Evolutionary conservation across 805 yeast genomes (phyloP), one percentile per base, ranked within the genome.

Genomic region (Yamadazyma scolyti): DNA sequence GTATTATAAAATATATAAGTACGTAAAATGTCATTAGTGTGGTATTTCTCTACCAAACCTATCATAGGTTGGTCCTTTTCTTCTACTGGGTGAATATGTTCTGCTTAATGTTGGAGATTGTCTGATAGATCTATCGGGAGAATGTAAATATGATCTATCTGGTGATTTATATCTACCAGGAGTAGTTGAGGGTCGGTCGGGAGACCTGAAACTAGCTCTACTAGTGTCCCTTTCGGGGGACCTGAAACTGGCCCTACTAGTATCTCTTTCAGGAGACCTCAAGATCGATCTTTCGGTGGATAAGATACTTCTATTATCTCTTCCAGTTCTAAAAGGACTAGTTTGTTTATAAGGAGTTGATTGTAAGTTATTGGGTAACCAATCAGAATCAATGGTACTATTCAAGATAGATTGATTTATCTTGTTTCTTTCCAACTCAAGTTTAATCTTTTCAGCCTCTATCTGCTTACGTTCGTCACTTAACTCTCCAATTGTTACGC

Each of bases 401-500:
- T 41, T 38, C n/a, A 35, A 16, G 5, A 38, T 23, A 13, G 30
- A 29, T 15, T 37, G 32, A 14, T 33, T 33, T 16, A 41, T 31
- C 23, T 31, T 37, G n/a, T 38, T 43, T 21, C 27, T 35, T 23
- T 41, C 46, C 18, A 41, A 28, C 27, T 41, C 46, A 15, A 41
- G 31, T 19, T 26, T 29, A 16, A 41, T 36, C 14, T 29, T 35
- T 25, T 41, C 46, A 14, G 35, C 28, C 28, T 41, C 42, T 20
- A 41, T 27, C 23, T 27, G 33, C 26, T 38, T 26, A 9, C 42
- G 35, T 25, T 41, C 46, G 15, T 25, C 32, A 8, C 36, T 32
- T 16, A 40, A 28, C 14, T 34, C 36, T 14, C 35, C 39, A 11
- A 30, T 20, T 9, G 34, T 15, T 6, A 36, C 27, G 7, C 27